phyloP scores from a whole-genome alignment of 176 grass and related monocot species.

The Hsuehochloa calcarea region DNA sequence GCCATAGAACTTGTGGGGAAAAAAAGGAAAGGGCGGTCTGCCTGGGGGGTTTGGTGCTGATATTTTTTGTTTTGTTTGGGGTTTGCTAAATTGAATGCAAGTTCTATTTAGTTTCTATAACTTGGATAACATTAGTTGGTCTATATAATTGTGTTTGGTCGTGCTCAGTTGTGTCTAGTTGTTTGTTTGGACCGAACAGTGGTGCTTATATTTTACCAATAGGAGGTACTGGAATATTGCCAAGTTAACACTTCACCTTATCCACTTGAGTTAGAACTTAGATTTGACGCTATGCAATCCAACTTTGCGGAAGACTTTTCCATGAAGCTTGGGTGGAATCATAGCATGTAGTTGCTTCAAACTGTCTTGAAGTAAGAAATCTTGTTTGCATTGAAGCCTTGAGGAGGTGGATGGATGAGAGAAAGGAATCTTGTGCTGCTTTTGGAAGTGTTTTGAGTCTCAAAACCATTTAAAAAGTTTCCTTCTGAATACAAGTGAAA shows the following conservation, averaged over 20 bases:
- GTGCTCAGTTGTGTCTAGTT: background rate
- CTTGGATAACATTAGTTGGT: background rate
- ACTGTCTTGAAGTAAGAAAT: constrained; percentile 15
- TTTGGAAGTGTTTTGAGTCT: background rate
- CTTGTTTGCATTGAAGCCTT: background rate
- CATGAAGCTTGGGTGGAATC: background rate
- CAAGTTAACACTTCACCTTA: background rate
- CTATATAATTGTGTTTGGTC: background rate
- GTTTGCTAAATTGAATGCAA: background rate
- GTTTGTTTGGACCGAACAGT: background rate
- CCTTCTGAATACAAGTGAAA: background rate
- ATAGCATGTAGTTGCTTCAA: background rate
- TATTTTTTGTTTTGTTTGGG: background rate
- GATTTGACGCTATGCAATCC: background rate
- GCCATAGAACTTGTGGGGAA: background rate
- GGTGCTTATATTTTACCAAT: background rate
- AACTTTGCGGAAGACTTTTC: background rate
- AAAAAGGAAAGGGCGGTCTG: background rate
- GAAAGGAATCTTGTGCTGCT: background rate
- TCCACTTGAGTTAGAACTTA: background rate
- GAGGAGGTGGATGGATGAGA: constrained; percentile 6
- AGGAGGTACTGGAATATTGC: background rate
- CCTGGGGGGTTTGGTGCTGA: background rate
- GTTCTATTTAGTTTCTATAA: background rate
- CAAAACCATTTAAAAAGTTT: background rate